Base-by-base conservation (phyloP, 2,329 filamentous ascomycete genomes). In the Penicillium sp. region DNA sequence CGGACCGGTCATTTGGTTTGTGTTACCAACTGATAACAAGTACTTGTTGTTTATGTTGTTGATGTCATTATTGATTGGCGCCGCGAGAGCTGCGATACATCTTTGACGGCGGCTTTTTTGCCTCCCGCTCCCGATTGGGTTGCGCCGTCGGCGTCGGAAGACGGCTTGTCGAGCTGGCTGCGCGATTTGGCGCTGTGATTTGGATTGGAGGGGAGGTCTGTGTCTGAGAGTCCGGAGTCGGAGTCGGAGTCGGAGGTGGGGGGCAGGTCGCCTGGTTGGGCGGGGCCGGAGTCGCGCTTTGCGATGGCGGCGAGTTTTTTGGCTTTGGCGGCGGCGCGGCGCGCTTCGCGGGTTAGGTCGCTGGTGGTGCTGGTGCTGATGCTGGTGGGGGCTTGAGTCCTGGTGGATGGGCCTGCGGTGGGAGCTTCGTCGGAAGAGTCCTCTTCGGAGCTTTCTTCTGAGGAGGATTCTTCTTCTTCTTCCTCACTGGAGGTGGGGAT, bases 221-320 rank as follows among this genome's bases (percentile, higher is more conserved):
- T 70, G 5, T 75, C 76, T 78, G 74, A 4, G 77, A 73, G 37
- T 35, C 87, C 88, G 60, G 87, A 89, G 31, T 31, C 7, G 31
- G 41, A 44, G 22, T 39, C 36, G 11, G 5, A 7, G 49, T 87
- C 88, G 60, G 87, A 89, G 31, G 31, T 9, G 5, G 91, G 85
- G 3, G 92, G 94, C 66, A 98, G 77, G 73, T 98, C 94, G 68
- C 94, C 94, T 9, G 92, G 89, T 70, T 92, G 88, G 31, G 93
- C 88, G 35, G 85, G 81, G 59, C 86, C 86, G 61, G 86, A 83
- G 74, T 88, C 89, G 77, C 89, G 87, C 73, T 85, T 88, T 55
- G 89, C 89, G 73, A 93, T 90, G 66, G 93, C 94, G 22, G 92
- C 93, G 69, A 91, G 89, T 79, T 98, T 97, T 75, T 89, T 90